These are phyloP conservation scores for Hypoxylon intermedium DNA, from an alignment of 495 filamentous ascomycete species.

Conservation along the genomic window DNA sequence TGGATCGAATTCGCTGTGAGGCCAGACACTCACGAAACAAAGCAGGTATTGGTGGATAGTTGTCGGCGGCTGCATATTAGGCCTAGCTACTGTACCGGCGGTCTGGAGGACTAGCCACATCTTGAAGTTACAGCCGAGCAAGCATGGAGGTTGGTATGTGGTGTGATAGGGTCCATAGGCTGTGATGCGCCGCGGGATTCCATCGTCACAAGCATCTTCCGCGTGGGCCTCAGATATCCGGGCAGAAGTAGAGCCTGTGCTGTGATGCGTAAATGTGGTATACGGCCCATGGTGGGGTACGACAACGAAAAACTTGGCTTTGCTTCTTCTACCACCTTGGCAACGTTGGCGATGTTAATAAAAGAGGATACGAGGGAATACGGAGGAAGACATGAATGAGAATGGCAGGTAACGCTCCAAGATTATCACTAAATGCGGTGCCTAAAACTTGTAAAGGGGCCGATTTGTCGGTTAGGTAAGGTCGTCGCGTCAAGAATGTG, in stretches of 20 bases:
- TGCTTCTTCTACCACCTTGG: too few species aligned
- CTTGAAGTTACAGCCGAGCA: constrained; percentile 29
- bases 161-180: constrained; percentile 26
- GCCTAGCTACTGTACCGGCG: constrained; percentile 14
- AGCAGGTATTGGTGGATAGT: constrained; percentile 16
- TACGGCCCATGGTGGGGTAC: not conserved
- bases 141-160: constrained; percentile 18
- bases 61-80: constrained; percentile 17
- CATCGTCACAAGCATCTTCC: constrained; percentile 12
- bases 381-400: not conserved
- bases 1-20: constrained; percentile 27
- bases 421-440: not conserved
- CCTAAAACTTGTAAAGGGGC: constrained; percentile 21
- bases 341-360: not conserved
- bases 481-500: constrained; percentile 16
- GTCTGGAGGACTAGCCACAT: constrained; percentile 33
- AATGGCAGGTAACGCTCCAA: constrained; percentile 15
- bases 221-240: constrained; percentile 19
- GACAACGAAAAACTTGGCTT: too few species aligned
- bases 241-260: not conserved
- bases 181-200: constrained; percentile 26
- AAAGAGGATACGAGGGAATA: not conserved
- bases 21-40: constrained; percentile 23
- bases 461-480: constrained; percentile 16
- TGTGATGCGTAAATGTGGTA: not conserved